Conservation (phyloP, 805 yeast genomes). For the Yamadazyma paraphyllophila region DNA sequence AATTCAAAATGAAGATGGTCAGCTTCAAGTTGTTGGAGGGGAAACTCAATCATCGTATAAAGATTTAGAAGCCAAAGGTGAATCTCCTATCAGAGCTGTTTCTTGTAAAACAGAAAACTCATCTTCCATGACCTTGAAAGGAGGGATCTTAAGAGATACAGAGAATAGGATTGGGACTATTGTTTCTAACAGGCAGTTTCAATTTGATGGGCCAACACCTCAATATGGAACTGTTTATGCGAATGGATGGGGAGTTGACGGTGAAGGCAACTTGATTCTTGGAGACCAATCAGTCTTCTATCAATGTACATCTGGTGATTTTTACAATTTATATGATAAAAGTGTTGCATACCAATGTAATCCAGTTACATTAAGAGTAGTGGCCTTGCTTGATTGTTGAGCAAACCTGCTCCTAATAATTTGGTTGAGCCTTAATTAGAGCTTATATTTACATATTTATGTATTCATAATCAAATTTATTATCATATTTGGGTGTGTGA, state of each 20-base stretch:
- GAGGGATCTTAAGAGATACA: conserved; percentile 31
- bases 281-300: conserved; percentile 32
- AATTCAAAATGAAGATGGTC: conserved; percentile 5
- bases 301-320: conserved; percentile 41
- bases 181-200: conserved; percentile 38
- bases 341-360: conserved; percentile 34
- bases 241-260: conserved; percentile 39
- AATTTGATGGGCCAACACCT: conserved; percentile 42
- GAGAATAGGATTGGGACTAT: conserved; percentile 36
- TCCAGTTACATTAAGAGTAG: conserved; percentile 36
- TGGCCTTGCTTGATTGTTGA: conserved; percentile 32
- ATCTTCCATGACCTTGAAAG: conserved; percentile 27
- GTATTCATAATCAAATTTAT: too few species aligned
- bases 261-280: conserved; percentile 30
- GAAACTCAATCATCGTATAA: conserved; percentile 20
- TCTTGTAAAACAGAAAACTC: conserved; percentile 26
- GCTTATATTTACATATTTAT: too few species aligned
- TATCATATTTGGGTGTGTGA: too few species aligned
- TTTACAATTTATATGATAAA: conserved; percentile 36
- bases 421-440: too few species aligned
- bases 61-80: conserved; percentile 8
- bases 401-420: not conserved
- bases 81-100: conserved; percentile 26
- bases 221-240: conserved; percentile 38
- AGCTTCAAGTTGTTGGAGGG: conserved; percentile 27